Percentiles rank a stretch among this genome's conserved stretches.
Evolutionary conservation across 2,329 filamentous ascomycete species (phyloP).

Genomic region (Botryosphaeria dothidea): DNA sequence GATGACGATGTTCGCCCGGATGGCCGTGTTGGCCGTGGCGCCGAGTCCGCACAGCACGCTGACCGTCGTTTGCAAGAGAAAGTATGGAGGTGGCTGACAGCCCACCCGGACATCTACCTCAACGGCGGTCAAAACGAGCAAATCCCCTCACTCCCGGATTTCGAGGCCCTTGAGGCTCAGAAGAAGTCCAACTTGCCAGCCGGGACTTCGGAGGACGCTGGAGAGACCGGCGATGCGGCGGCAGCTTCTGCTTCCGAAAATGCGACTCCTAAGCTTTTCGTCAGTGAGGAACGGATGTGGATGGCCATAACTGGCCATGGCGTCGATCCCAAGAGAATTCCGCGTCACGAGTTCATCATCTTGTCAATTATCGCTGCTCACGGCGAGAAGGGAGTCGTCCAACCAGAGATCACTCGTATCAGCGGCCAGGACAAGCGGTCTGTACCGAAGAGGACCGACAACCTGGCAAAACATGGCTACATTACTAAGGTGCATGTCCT

Average conservation of each 20-base stretch:
- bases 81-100: conserved; percentile 59
- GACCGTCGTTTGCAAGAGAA: conserved; percentile 55
- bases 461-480: conserved; percentile 59
- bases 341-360: conserved; percentile 56
- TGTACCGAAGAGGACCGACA: conserved; percentile 61
- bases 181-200: background rate
- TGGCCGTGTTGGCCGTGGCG: background rate
- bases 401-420: conserved; percentile 55
- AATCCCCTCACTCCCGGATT: conserved; percentile 31
- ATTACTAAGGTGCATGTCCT: conserved; percentile 58
- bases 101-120: conserved; percentile 58
- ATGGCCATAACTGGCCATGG: conserved; percentile 61
- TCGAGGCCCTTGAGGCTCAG: conserved; percentile 31
- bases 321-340: conserved; percentile 55
- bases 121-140: conserved; percentile 30
- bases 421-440: conserved; percentile 67
- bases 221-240: background rate
- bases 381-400: conserved; percentile 57
- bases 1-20: conserved; percentile 1
- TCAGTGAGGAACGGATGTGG: conserved; percentile 60
- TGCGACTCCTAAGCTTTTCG: conserved; percentile 36
- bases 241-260: background rate
- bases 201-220: background rate
- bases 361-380: conserved; percentile 60
- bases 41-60: conserved; percentile 29